phyloP scores from a whole-genome alignment of 75 land plant species.

The Cryptomeria japonica region DNA sequence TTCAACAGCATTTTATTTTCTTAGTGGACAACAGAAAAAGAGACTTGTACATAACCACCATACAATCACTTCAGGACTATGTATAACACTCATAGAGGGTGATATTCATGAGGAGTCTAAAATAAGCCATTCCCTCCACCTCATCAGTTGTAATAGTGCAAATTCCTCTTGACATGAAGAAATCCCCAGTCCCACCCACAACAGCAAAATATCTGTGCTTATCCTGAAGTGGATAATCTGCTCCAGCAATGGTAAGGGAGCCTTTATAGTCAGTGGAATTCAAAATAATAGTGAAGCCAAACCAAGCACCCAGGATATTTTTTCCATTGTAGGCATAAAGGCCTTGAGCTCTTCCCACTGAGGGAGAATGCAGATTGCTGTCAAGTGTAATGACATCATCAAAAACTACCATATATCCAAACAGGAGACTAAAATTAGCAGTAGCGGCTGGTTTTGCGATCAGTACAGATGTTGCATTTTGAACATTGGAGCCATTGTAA shows the following conservation, averaged over 20 bases:
- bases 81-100: slow-evolving; percentile 49
- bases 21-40: too few relatives aligned
- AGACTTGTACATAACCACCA: too few relatives aligned
- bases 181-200: slow-evolving; percentile 63
- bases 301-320: slow-evolving; percentile 37
- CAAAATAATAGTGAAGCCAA: slow-evolving; percentile 46
- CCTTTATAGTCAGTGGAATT: slow-evolving; percentile 45
- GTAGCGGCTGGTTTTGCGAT: slow-evolving; percentile 28
- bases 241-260: slow-evolving; percentile 45
- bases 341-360: slow-evolving; percentile 57
- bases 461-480: slow-evolving; percentile 48
- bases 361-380: slow-evolving; percentile 33
- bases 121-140: slow-evolving; percentile 41
- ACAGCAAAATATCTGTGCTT: slow-evolving; percentile 53
- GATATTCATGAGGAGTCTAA: slow-evolving; percentile 37
- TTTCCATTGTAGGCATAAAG: slow-evolving; percentile 41
- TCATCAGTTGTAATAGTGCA: slow-evolving; percentile 54
- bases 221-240: slow-evolving; percentile 31
- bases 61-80: background rate
- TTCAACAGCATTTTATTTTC: too few relatives aligned
- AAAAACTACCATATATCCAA: slow-evolving; percentile 52
- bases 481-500: slow-evolving; percentile 37
- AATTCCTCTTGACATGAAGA: slow-evolving; percentile 53
- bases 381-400: slow-evolving; percentile 56
- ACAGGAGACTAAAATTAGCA: slow-evolving; percentile 19